Base-by-base conservation (phyloP, 2,329 filamentous ascomycete species). In the Alternaria triticimaculans region DNA sequence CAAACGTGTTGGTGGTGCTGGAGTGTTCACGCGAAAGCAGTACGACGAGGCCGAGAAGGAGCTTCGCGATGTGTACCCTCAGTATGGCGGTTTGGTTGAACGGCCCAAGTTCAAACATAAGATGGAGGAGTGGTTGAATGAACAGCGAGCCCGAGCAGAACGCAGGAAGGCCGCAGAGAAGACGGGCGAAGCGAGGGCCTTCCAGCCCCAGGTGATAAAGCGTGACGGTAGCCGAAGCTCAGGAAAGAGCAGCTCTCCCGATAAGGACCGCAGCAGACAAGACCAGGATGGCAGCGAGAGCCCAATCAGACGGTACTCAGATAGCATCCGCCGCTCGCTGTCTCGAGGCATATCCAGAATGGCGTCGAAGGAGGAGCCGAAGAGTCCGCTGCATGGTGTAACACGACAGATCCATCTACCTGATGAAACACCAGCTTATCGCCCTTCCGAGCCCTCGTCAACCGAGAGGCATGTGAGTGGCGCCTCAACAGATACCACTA, bases 11-110 rank as follows among this genome's bases (percentile, higher is more conserved):
- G 43, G 25, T 1, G 55, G 57, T 9, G 30, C 53, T 7, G 62
- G 60, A 15, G 20, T 67, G 11, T 45, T 71, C 20, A 72, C 67
- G 4, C 68, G 53, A 46, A 72, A 67, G 43, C 64, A 75, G n/a
- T 74, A 72, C 48, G 70, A 70, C 4, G 70, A 73, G 4, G 45
- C 72, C 1, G 75, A 78, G 60, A 70, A 63, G 20, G 77, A 78
- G 51, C 58, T 78, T 25, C 72, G 75, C 9, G 49, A 64, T 21
- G 70, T 74, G 4, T 76, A 74, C 44, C 72, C 74, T 10, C 72
- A 75, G 45, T 79, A 76, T 33, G 77, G 77, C 28, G 68, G 71
- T 20, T 50, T 78, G 2, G 66, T 78, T 20, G 76, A 78, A 64
- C 73, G 73, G 1, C 76, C 76, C 4, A 75, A 69, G 44, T 72